phyloP scores from a whole-genome alignment of 1,139 yeast genomes.

The Hyphopichia burtonii region DNA sequence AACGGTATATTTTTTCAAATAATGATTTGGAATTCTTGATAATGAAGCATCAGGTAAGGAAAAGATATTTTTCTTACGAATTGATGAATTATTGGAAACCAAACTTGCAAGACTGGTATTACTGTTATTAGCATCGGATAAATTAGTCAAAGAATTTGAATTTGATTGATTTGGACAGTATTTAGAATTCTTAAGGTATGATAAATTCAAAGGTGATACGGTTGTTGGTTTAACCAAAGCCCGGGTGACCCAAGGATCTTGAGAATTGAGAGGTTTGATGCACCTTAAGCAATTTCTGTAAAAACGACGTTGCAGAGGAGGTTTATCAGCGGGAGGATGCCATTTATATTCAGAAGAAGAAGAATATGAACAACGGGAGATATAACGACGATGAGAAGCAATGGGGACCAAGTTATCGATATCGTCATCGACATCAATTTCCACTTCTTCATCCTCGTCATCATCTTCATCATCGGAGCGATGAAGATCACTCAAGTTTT shows the following conservation, averaged over 20 bases:
- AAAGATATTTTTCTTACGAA: slow-evolving; percentile 15
- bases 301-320: slow-evolving; percentile 41
- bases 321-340: slow-evolving; percentile 42
- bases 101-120: slow-evolving; percentile 19
- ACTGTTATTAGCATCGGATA: slow-evolving; percentile 11
- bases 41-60: slow-evolving; percentile 29
- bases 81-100: slow-evolving; percentile 10
- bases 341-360: slow-evolving; percentile 34
- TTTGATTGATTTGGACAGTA: slow-evolving; percentile 12
- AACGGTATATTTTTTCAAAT: slow-evolving; percentile 39
- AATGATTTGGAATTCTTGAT: slow-evolving; percentile 35
- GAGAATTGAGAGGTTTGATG: slow-evolving; percentile 52
- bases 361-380: not conserved
- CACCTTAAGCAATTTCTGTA: slow-evolving; percentile 58
- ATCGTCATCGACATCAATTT: not conserved
- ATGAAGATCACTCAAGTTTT: slow-evolving; percentile 32
- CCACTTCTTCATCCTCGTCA: slow-evolving; percentile 11
- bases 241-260: slow-evolving; percentile 56
- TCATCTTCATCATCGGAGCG: slow-evolving; percentile 36
- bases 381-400: not conserved
- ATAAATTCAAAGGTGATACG: slow-evolving; percentile 28
- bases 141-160: slow-evolving; percentile 1
- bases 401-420: not conserved
- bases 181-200: slow-evolving; percentile 21
- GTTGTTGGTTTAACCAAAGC: slow-evolving; percentile 45